Evolutionary conservation across 768 basidiomycete genomes (phyloP), one percentile per base, ranked within the genome.

Genomic region (Lentinula sp.): DNA sequence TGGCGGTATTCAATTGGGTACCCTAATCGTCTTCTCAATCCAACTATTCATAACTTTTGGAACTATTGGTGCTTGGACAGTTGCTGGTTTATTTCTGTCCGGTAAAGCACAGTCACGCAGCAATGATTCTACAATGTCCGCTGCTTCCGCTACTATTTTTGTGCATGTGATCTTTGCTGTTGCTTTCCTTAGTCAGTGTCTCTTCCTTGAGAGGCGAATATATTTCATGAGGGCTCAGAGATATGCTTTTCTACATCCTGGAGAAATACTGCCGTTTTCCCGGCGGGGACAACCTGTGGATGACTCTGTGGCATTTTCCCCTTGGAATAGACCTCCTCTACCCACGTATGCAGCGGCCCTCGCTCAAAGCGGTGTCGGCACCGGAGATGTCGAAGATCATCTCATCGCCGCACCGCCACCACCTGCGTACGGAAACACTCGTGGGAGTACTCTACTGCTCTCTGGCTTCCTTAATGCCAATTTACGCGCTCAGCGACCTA

Each of bases 361-460:
- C n/a, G 81, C 83, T 7, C 80, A 87, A 63, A 84, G 82, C 68
- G 87, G 88, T 13, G 79, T 76, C 13, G 87, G 86, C 39, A 90
- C 89, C 4, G 88, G 88, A 45, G 88, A 90, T 69, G 87, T 88
- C 32, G 89, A 90, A 65, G 88, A 89, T 69, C 76, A 83, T 67
- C 69, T 81, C 41, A 90, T 89, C 61, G 88, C 87, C 3, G 79
- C 76, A 18, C 79, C 84, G 4, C 88, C 89, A 1, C 89, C 89
- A 6, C 89, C 89, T 9, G 86, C 86, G n/a, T 90, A 90, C 69
- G 88, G 89, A 23, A 80, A 88, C 65, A 87, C 86, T 18, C 80
- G 88, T 52, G 87, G 86, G 39, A 88, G 85, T 72, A 86, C 78
- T 18, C 75, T 90, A 48, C 66, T 90, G 48, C 75, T 88, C 18